These are phyloP conservation scores for Fusarium sarcochroum DNA, from an alignment of 2,329 filamentous ascomycete genomes.

Conservation along the genomic window DNA sequence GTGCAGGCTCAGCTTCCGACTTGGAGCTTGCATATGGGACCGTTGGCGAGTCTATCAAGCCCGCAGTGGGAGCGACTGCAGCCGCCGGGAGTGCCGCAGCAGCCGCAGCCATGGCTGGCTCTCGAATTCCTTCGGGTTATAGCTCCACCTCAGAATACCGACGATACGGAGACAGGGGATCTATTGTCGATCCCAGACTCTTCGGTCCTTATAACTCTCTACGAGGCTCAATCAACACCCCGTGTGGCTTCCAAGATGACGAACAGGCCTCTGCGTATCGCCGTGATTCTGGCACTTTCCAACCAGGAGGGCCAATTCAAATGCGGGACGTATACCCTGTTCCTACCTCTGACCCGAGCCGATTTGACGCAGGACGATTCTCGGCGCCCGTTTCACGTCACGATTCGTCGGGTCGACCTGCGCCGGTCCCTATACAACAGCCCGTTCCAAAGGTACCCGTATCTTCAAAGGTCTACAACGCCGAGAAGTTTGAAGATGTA, in stretches of 20 bases:
- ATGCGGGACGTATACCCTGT: constrained; percentile 77
- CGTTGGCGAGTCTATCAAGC: constrained; percentile 45
- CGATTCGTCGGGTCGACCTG: constrained; percentile 64
- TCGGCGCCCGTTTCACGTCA: constrained; percentile 62
- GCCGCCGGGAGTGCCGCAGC: constrained; percentile 59
- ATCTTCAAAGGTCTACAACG: constrained; percentile 75
- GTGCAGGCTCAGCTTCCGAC: constrained; percentile 52
- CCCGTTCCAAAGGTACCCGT: constrained; percentile 85
- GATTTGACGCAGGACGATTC: constrained; percentile 70
- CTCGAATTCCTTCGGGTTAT: constrained; percentile 46
- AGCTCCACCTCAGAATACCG: constrained; percentile 28
- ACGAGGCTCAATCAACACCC: constrained; percentile 66
- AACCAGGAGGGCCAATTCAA: constrained; percentile 42
- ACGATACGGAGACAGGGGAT: constrained; percentile 57
- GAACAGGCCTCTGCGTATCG: constrained; percentile 46
- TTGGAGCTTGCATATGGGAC: constrained; percentile 58
- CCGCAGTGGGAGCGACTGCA: constrained; percentile 42
- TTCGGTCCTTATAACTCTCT: constrained; percentile 75
- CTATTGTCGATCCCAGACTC: constrained; percentile 69
- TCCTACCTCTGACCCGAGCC: constrained; percentile 74
- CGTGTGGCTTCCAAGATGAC: constrained; percentile 67
- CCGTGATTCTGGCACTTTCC: constrained; percentile 43
- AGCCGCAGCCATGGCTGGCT: constrained; percentile 56
- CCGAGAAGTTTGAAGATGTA: constrained; percentile 59
- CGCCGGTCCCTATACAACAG: constrained; percentile 81